Percentiles rank a stretch among this genome's conserved stretches.
phyloP scores from a whole-genome alignment of 805 yeast species.

The Candida hungchunana region DNA sequence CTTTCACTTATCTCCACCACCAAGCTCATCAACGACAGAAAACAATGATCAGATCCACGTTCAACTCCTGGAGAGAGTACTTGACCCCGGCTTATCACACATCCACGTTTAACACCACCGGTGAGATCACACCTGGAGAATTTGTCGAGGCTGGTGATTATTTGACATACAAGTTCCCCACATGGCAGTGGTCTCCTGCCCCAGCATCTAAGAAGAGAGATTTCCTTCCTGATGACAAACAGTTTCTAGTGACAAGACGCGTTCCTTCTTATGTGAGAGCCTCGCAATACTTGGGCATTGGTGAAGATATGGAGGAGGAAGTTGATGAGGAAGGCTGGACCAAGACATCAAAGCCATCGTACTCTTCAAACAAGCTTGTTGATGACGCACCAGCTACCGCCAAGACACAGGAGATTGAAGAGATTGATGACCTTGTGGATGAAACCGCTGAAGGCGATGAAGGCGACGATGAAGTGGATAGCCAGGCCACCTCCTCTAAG shows the following conservation, averaged over 20 bases:
- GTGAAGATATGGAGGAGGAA: conserved; percentile 34
- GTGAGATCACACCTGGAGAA: conserved; percentile 94
- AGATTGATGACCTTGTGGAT: conserved; percentile 41
- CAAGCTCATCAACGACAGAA: too few relatives aligned
- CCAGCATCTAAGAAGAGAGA: conserved; percentile 51
- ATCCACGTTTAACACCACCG: conserved; percentile 83
- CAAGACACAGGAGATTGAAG: conserved; percentile 30
- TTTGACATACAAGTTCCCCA: conserved; percentile 85
- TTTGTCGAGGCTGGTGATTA: conserved; percentile 94
- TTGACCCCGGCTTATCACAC: conserved; percentile 83
- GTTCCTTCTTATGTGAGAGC: conserved; percentile 86
- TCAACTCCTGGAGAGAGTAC: conserved; percentile 85
- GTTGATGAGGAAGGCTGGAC: conserved; percentile 59
- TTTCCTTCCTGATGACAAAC: conserved; percentile 84
- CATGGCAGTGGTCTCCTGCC: conserved; percentile 88
- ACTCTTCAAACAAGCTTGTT: conserved; percentile 8
- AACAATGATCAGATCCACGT: conserved; percentile 63
- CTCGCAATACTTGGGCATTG: conserved; percentile 41
- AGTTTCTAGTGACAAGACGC: conserved; percentile 79
- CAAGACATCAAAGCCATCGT: conserved; percentile 30
- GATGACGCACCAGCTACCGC: too few relatives aligned
- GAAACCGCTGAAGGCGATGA: conserved; percentile 36
- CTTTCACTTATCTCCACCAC: too few relatives aligned
- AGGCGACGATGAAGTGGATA: conserved; percentile 31
- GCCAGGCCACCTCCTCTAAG: conserved; percentile 11